Conservation (phyloP, 192 early-diverging fungal species). For the Pecoramyces ruminantium region DNA sequence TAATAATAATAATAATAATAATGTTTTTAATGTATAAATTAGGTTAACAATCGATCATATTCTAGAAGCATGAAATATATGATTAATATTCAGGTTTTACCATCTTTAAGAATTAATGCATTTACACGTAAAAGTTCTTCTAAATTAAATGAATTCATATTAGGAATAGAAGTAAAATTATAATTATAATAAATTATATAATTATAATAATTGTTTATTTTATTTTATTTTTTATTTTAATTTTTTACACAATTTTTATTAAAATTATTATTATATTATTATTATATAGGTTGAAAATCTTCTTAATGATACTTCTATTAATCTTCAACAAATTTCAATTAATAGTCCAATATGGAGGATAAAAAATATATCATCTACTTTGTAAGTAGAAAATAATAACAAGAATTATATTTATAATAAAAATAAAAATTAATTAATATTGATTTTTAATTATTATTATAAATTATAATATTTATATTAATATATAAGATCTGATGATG, state of each 20-base stretch:
- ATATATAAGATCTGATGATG: slow-evolving; percentile 1
- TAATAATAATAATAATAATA: background rate
- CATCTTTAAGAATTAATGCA: slow-evolving; percentile 82
- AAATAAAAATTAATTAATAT: background rate
- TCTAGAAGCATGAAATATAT: slow-evolving; percentile 50
- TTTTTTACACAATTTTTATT: background rate
- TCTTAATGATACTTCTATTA: slow-evolving; percentile 33
- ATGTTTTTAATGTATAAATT: too few relatives aligned
- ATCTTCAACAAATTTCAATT: slow-evolving; percentile 48
- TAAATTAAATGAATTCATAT: slow-evolving; percentile 65
- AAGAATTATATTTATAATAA: background rate
- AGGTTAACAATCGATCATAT: background rate
- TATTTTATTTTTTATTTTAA: slow-evolving; percentile 17
- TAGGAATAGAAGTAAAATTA: slow-evolving; percentile 71
- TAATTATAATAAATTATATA: background rate
- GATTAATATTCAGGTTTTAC: slow-evolving; percentile 43
- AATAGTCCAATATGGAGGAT: slow-evolving; percentile 57
- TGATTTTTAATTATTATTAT: background rate
- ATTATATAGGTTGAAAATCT: slow-evolving; percentile 52
- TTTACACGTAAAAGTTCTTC: slow-evolving; percentile 71
- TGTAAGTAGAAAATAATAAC: slow-evolving; percentile 15
- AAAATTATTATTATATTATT: background rate
- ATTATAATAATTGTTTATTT: slow-evolving; percentile 9
- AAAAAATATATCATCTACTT: slow-evolving; percentile 5
- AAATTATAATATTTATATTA: background rate